A percentile compares a stretch with the other conserved stretches of the same genome.
Conservation (phyloP, 2,329 filamentous ascomycete genomes). For the Stemphylium lycopersici region DNA sequence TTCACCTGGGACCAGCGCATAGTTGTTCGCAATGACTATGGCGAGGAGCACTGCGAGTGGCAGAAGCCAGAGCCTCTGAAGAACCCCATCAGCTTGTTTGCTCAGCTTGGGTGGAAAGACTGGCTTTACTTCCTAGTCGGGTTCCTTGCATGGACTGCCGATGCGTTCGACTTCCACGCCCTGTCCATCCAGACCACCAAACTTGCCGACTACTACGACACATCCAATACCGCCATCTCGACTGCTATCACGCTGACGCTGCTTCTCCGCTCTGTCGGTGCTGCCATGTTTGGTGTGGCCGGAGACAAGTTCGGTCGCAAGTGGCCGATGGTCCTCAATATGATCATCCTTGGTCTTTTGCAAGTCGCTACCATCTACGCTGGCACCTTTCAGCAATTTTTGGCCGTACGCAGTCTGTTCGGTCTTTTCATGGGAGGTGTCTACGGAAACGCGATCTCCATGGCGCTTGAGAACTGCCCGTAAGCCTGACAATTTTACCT, state of each 20-base stretch:
- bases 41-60: slow-evolving; percentile 72
- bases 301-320: slow-evolving; percentile 82
- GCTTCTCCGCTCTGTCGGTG: slow-evolving; percentile 75
- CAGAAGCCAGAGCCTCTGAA: slow-evolving; percentile 67
- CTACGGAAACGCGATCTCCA: slow-evolving; percentile 78
- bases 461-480: slow-evolving; percentile 77
- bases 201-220: slow-evolving; percentile 64
- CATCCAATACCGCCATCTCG: slow-evolving; percentile 71
- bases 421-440: slow-evolving; percentile 83
- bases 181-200: slow-evolving; percentile 79
- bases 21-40: slow-evolving; percentile 67
- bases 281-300: slow-evolving; percentile 75
- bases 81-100: slow-evolving; percentile 74
- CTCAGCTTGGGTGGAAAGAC: slow-evolving; percentile 66
- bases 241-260: slow-evolving; percentile 78
- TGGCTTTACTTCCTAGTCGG: slow-evolving; percentile 80
- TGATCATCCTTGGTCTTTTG: slow-evolving; percentile 72
- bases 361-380: slow-evolving; percentile 82
- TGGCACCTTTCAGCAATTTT: slow-evolving; percentile 72
- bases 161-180: slow-evolving; percentile 84
- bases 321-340: slow-evolving; percentile 83
- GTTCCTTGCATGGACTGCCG: slow-evolving; percentile 77
- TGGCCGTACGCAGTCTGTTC: slow-evolving; percentile 75
- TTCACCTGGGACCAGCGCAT: slow-evolving; percentile 78
- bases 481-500: slow-evolving; percentile 42